Evolutionary conservation across 345 rosid species (phyloP), one percentile per base, ranked within the genome.

Genomic region (Corchorus capsularis): DNA sequence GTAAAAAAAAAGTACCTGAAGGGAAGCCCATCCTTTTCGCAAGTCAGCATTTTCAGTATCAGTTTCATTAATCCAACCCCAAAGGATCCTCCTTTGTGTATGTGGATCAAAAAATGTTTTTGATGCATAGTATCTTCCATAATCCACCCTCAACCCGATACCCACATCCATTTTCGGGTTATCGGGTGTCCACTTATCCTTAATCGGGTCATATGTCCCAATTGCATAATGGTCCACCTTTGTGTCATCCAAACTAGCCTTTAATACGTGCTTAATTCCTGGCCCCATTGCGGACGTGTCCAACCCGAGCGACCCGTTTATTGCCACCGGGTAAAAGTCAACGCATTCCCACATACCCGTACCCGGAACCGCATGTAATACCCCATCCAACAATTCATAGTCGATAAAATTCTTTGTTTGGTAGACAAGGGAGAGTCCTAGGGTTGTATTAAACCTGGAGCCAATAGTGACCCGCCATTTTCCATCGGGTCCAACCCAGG

Each of bases 261-360:
- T 96, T 12, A 93, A 72, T 60, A 96, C 93, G 12, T 96, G 94
- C 83, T 92, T 96, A 41, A 85, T 83, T 50, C 86, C 92, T 0
- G 91, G 86, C 57, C 97, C 99, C 7, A 34, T 62, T 3, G 67
- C 90, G 0, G 99, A 91, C 1, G 97, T 87, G 60, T 96, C 97
- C 70, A 93, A 79, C 17, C 94, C 99, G 0, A 54, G 52, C 16
- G 84, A 78, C 32, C 85, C 82, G 77, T 83, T 88, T 71, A 77
- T 75, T 0, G 94, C 83, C 20, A 96, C 91, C 3, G 99, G 99
- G 78, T 91, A 96, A 75, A 96, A 90, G 80, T 93, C 98, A 59
- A 96, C 89, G 37, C 97, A 96, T 85, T 96, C 99, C 99, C 99
- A 96, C 99, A 92, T 92, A n/a, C 99, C 98, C 9, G 98, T 96